phyloP scores from a whole-genome alignment of 345 rosid genomes.

The Litchi chinensis region DNA sequence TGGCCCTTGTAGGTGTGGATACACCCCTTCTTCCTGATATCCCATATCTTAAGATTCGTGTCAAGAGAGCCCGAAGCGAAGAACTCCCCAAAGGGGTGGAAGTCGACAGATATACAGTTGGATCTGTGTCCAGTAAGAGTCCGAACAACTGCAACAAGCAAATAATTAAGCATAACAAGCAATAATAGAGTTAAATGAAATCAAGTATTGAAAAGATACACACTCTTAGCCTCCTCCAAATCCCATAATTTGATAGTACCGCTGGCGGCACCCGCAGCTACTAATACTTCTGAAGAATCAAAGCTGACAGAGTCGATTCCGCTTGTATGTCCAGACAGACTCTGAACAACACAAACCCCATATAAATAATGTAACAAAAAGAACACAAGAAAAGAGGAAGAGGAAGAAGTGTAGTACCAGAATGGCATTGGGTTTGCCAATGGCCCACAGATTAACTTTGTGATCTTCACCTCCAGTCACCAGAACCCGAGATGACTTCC shows the following conservation, averaged over 20 bases:
- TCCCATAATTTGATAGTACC: slow-evolving; percentile 99
- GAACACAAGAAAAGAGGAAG: too few species aligned
- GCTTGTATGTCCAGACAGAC: slow-evolving; percentile 93
- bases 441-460: slow-evolving; percentile 99
- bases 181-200: too few species aligned
- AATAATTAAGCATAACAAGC: too few species aligned
- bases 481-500: slow-evolving; percentile 93
- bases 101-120: slow-evolving; percentile 93
- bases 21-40: slow-evolving; percentile 92
- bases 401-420: slow-evolving; percentile 38
- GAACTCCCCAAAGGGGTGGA: slow-evolving; percentile 99
- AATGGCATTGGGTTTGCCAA: slow-evolving; percentile 97
- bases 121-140: slow-evolving; percentile 97
- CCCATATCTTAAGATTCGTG: slow-evolving; percentile 99
- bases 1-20: slow-evolving; percentile 99
- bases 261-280: slow-evolving; percentile 99
- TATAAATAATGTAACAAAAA: too few species aligned
- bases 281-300: slow-evolving; percentile 90
- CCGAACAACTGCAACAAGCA: slow-evolving; percentile 70
- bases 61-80: slow-evolving; percentile 98
- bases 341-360: slow-evolving; percentile 42
- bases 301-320: slow-evolving; percentile 96
- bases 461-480: slow-evolving; percentile 99
- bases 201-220: slow-evolving; percentile 24
- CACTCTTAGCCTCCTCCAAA: slow-evolving; percentile 97